phyloP scores from a whole-genome alignment of 1,139 yeast species.

The Kurtzmaniella natalensis region DNA sequence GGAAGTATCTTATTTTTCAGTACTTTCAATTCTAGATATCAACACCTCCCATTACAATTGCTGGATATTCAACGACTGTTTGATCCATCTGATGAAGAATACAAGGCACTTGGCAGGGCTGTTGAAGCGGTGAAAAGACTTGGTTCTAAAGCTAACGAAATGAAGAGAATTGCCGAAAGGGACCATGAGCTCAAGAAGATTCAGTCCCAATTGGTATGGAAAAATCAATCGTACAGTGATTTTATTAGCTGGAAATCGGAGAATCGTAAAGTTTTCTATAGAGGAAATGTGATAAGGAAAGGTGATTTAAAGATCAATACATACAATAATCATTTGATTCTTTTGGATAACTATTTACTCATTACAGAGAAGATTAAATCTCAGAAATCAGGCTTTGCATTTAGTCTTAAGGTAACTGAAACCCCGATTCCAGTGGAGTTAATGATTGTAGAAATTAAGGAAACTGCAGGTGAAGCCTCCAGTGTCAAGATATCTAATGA shows the following conservation, averaged over 20 bases:
- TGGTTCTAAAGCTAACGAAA: constrained; percentile 40
- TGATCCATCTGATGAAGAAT: constrained; percentile 51
- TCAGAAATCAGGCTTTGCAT: constrained; percentile 17
- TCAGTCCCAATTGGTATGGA: constrained; percentile 48
- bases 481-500: constrained; percentile 1
- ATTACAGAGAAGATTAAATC: constrained; percentile 51
- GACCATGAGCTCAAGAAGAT: constrained; percentile 44
- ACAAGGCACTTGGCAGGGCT: constrained; percentile 50
- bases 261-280: constrained; percentile 51
- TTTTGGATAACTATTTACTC: constrained; percentile 69
- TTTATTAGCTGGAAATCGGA: constrained; percentile 52
- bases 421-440: constrained; percentile 61
- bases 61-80: constrained; percentile 50
- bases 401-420: constrained; percentile 44
- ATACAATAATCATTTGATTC: constrained; percentile 48
- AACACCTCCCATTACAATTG: constrained; percentile 65
- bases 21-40: constrained; percentile 72
- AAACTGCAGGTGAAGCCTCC: constrained; percentile 12
- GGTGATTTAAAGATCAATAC: constrained; percentile 59
- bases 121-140: constrained; percentile 36
- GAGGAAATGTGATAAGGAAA: constrained; percentile 60
- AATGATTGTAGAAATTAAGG: constrained; percentile 48
- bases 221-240: constrained; percentile 31
- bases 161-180: constrained; percentile 54
- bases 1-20: constrained; percentile 63